Conservation (phyloP, 257 asterid genomes). For the Solanum sitiens region DNA sequence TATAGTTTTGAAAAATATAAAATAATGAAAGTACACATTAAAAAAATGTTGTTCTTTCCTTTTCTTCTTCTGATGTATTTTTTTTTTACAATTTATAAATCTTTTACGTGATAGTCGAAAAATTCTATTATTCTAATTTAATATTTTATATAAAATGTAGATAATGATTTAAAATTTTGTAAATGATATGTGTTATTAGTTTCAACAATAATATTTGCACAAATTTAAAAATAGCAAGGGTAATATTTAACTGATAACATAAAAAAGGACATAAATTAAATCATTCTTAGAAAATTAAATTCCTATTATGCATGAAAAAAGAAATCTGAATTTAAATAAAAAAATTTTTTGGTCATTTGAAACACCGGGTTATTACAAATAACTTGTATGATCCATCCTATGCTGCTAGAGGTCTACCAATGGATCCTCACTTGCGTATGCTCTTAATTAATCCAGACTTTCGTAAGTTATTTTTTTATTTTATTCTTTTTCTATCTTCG, state of each 20-base stretch:
- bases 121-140: too few species aligned
- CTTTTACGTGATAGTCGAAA: neutral
- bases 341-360: neutral
- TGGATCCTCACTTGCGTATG: neutral
- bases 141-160: too few species aligned
- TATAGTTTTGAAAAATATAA: too few species aligned
- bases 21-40: too few species aligned
- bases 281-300: neutral
- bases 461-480: neutral
- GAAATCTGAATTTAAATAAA: neutral
- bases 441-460: neutral
- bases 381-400: neutral
- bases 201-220: too few species aligned
- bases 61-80: too few species aligned
- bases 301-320: neutral
- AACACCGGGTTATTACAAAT: neutral
- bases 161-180: too few species aligned
- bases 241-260: neutral
- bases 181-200: too few species aligned
- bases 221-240: too few species aligned
- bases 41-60: too few species aligned
- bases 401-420: neutral
- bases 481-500: neutral
- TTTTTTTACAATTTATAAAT: too few species aligned
- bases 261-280: neutral